Evolutionary conservation across 176 grass and related monocot species (phyloP).

Genomic region (Thinopyrum elongatum): DNA sequence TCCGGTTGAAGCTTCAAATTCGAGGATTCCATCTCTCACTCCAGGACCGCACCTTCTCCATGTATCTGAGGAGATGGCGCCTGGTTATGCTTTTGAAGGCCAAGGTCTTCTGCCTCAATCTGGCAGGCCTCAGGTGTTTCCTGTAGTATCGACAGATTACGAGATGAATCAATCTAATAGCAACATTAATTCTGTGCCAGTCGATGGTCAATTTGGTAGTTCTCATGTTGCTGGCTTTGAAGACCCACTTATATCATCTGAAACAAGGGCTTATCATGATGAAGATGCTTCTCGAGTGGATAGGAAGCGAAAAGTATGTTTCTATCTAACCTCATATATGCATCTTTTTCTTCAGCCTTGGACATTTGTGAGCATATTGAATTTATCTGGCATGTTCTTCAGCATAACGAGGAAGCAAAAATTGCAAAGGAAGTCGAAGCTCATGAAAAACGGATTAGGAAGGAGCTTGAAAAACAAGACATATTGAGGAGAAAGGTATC

Average conservation of each 20-base stretch:
- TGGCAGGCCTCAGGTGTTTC: constrained; percentile 53
- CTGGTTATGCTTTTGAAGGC: constrained; percentile 82
- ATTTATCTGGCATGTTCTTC: constrained; percentile 24
- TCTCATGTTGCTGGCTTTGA: constrained; percentile 61
- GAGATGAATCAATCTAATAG: constrained; percentile 51
- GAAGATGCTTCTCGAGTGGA: constrained; percentile 72
- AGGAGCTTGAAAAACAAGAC: constrained; percentile 98
- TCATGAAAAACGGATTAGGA: constrained; percentile 91
- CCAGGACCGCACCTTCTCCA: constrained; percentile 58
- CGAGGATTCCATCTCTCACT: constrained; percentile 35
- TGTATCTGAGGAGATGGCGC: constrained; percentile 43
- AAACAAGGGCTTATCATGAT: constrained; percentile 62
- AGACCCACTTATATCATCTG: constrained; percentile 64
- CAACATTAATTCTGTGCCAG: constrained; percentile 50
- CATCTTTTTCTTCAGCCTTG: constrained; percentile 23
- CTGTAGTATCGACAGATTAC: constrained; percentile 58
- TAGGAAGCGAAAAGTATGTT: constrained; percentile 82
- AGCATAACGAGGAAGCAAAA: constrained; percentile 89
- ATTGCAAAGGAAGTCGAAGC: constrained; percentile 98
- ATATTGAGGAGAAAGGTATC: constrained; percentile 86
- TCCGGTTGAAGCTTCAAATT: constrained; percentile 52
- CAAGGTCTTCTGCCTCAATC: constrained; percentile 66
- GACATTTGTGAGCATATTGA: constrained; percentile 26
- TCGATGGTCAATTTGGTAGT: constrained; percentile 60
- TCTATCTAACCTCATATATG: constrained; percentile 14